Evolutionary conservation across 2,329 filamentous ascomycete species (phyloP), one percentile per base, ranked within the genome.

Genomic region (Chaetomium olivaceum): DNA sequence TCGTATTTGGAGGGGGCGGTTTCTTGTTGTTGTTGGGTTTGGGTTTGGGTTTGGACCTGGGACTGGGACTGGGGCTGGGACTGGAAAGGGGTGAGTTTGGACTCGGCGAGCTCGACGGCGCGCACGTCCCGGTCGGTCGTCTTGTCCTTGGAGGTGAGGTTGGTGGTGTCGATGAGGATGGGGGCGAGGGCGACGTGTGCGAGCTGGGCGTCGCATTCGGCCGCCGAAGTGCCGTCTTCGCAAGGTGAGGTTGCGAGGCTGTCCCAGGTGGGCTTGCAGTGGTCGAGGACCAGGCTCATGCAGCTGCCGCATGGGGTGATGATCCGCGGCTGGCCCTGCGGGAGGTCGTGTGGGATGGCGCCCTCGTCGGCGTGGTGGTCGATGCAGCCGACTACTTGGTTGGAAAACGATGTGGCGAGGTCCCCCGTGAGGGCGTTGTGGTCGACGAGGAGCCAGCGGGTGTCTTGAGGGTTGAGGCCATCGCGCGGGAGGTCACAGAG

Each of bases 341-440:
- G 80, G 0, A 77, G 79, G 12, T 82, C 23, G 2, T n/a, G 75
- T 0, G 78, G 77, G 0, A 92, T 79, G 7, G 74, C 78, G 6
- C 80, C 76, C 73, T 95, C 91, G 68, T 95, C 91, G 0, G 85
- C 87, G 74, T 95, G 92, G 77, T 95, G 91, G 76, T 95, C 91
- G 62, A 95, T 84, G 69, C 89, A 89, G 4, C 89, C 90, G 4
- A 82, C 77, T 0, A 93, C 83, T 9, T 80, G 78, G 4, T 73
- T 67, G 0, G 78, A 77, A 72, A 87, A 91, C 12, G 55, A 39
- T 1, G 48, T 66, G 69, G 33, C 68, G 62, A 94, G 79, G 16
- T 77, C 72, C 0, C 90, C 90, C 6, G 89, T 89, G 57, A 92
- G 80, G 0, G 81, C 83, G 74, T 95, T 95, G 80, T 95, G 92